Evolutionary conservation across 768 basidiomycete species (phyloP), one percentile per base, ranked within the genome.

Genomic region (Lentinus tigrinus): DNA sequence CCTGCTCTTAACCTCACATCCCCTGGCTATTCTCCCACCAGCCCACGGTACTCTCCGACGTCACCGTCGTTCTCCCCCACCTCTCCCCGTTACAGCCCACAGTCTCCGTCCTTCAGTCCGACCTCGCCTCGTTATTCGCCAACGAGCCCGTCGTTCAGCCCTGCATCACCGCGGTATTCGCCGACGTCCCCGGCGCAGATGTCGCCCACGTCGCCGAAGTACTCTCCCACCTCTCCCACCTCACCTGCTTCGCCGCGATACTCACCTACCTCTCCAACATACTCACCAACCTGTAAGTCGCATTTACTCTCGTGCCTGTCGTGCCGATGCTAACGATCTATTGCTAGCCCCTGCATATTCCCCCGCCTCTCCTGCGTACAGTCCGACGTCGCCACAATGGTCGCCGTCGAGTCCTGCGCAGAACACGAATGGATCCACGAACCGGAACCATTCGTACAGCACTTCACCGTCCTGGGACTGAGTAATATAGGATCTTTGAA

Each of bases 241-340:
- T 94, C 92, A 2, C 95, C 95, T 0, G 83, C 95, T 3, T 95
- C 93, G 36, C 95, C 95, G 54, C 91, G 89, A 82, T 93, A 93
- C 71, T 93, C 91, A 57, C 91, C 91, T 16, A 91, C 91, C 8
- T 93, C 91, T 4, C 91, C 91, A 1, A 83, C 90, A 3, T 94
- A 93, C 77, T 92, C 91, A 46, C 91, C 91, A 65, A 88, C 90
- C 55, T 93, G 88, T 91, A 72, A 81, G 89, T 83, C 13, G 13
- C 47, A 43, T 6, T 47, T 39, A 5, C 13, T 19, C 3, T 56
- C 21, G 31, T 39, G n/a, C 39, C 17, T 59, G 19, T 57, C 8
- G 4, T 17, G 54, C 3, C 50, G 40, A 28, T 47, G 17, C 51
- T 63, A 21, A 65, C 31, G 21, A 28, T 36, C 8, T 13, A 40